phyloP scores from a whole-genome alignment of 768 basidiomycete genomes.

The Pleurotus tuoliensis region DNA sequence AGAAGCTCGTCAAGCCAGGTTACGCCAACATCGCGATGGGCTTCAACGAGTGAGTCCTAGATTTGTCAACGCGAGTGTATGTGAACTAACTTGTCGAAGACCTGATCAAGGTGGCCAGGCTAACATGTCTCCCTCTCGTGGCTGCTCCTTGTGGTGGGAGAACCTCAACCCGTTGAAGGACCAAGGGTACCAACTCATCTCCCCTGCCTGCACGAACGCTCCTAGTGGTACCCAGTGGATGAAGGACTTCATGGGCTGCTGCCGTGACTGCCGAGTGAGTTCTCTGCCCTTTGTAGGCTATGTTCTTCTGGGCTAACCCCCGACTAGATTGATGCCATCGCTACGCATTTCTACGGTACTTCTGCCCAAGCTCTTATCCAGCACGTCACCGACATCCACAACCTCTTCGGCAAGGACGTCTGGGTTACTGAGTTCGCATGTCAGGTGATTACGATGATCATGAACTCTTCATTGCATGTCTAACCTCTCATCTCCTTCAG shows the following conservation, averaged over 20 bases:
- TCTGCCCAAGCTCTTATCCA: constrained; percentile 41
- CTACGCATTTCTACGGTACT: constrained; percentile 70
- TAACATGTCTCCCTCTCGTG: constrained; percentile 49
- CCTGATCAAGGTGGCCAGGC: constrained; percentile 65
- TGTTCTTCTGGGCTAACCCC: no score
- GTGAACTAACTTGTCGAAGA: constrained; percentile 32
- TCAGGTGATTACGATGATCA: constrained; percentile 32
- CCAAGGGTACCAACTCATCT: constrained; percentile 54
- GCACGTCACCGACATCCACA: constrained; percentile 46
- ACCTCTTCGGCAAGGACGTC: constrained; percentile 38
- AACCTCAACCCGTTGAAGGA: constrained; percentile 55
- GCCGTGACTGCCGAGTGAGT: constrained; percentile 31
- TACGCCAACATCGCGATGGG: constrained; percentile 53
- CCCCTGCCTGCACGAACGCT: constrained; percentile 67
- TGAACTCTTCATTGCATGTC: not conserved
- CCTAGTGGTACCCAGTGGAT: constrained; percentile 64
- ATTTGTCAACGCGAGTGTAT: not conserved
- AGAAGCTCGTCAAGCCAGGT: constrained; percentile 39
- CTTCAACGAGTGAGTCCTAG: constrained; percentile 66
- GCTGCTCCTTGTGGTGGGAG: constrained; percentile 52
- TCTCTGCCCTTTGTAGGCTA: constrained; percentile 2
- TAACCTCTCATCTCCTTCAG: constrained; percentile 24
- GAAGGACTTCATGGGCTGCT: constrained; percentile 40
- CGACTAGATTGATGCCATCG: constrained; percentile 49
- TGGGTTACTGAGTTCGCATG: constrained; percentile 74